These are phyloP conservation scores for Nicotiana knightiana DNA, from an alignment of 257 asterid genomes.

Conservation along the genomic window DNA sequence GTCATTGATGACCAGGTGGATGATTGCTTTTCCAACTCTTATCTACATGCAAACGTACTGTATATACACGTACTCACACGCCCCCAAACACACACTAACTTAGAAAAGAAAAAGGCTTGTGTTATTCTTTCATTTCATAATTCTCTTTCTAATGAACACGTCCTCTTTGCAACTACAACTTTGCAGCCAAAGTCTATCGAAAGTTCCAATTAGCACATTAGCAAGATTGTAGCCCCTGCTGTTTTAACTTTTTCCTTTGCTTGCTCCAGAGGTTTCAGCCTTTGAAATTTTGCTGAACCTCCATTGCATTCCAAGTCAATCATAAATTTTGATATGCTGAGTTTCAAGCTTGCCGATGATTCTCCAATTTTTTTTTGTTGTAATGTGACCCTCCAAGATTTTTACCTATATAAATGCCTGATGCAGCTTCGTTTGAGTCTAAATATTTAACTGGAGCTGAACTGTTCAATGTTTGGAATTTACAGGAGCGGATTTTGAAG, in stretches of 20 bases:
- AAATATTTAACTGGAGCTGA: neutral
- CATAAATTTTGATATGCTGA: neutral
- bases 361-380: neutral
- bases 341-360: constrained; percentile 2
- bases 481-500: constrained; percentile 24
- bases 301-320: neutral
- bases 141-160: neutral
- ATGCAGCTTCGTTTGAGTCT: neutral
- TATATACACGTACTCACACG: too few relatives aligned
- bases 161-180: neutral
- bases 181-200: neutral
- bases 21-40: neutral
- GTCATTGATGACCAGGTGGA: constrained; percentile 15
- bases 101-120: too few relatives aligned
- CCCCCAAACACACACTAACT: too few relatives aligned
- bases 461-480: neutral
- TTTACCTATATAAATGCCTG: neutral
- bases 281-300: neutral
- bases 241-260: neutral
- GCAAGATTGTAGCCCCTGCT: neutral
- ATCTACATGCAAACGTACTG: too few relatives aligned
- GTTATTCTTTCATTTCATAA: neutral
- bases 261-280: neutral
- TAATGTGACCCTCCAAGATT: neutral
- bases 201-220: neutral